Conservation (phyloP, 257 asterid species). For the Mitragyna speciosa region DNA sequence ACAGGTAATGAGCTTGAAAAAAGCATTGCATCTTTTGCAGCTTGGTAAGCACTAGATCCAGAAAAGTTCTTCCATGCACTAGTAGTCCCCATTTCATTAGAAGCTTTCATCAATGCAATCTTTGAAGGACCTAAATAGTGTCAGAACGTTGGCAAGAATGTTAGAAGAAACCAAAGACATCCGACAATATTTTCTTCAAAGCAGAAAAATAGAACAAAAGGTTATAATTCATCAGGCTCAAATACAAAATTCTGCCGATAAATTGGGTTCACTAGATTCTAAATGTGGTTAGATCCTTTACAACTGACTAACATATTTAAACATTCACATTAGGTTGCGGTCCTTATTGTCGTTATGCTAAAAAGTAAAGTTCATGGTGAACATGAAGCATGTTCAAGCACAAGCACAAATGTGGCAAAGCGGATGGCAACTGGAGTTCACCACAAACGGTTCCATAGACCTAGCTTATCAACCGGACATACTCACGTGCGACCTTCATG, state of each 20-base stretch:
- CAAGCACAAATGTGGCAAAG: not conserved
- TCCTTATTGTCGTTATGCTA: not conserved
- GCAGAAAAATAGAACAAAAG: not conserved
- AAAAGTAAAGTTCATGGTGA: not conserved
- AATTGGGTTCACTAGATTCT: not conserved
- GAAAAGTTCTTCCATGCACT: slow-evolving; percentile 37
- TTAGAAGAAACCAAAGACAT: not conserved
- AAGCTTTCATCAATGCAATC: slow-evolving; percentile 24
- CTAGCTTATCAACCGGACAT: not conserved
- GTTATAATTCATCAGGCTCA: not conserved
- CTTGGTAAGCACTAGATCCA: slow-evolving; percentile 29
- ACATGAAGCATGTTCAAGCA: not conserved
- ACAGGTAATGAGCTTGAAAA: slow-evolving; percentile 65
- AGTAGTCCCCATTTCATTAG: slow-evolving; percentile 35
- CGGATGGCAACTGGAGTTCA: slow-evolving; percentile 6
- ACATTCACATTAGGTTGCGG: not conserved
- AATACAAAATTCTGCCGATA: not conserved
- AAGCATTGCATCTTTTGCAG: slow-evolving; percentile 48
- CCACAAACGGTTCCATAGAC: not conserved
- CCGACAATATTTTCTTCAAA: not conserved
- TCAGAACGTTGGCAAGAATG: not conserved
- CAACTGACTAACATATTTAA: not conserved
- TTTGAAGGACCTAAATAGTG: slow-evolving; percentile 3
- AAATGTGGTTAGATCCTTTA: not conserved
- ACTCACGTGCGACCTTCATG: not conserved